These are phyloP conservation scores for Trichoderma hamatum DNA, from an alignment of 2,329 filamentous ascomycete genomes.

Conservation along the genomic window DNA sequence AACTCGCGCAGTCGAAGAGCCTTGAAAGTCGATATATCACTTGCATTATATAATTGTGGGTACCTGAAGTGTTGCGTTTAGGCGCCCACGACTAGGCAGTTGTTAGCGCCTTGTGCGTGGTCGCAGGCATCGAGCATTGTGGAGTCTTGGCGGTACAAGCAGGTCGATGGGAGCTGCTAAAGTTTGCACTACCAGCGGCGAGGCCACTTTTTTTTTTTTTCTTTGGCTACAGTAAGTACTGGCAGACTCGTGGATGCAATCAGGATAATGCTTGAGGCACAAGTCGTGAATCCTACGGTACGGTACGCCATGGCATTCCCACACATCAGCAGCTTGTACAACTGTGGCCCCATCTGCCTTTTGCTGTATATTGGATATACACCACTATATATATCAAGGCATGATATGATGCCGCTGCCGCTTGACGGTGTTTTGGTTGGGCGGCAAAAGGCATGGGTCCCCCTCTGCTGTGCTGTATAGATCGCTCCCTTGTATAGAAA, in stretches of 20 bases:
- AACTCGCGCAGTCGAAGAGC: background rate
- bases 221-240: too few relatives aligned
- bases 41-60: conserved; percentile 3
- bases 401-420: background rate
- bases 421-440: background rate
- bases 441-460: background rate
- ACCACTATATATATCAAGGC: background rate
- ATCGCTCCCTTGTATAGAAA: background rate
- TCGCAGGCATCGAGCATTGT: conserved; percentile 3
- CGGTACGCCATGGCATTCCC: too few relatives aligned
- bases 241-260: background rate
- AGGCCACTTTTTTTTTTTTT: background rate
- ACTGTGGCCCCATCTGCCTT: background rate
- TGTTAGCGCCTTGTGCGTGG: background rate
- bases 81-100: conserved; percentile 14
- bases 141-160: background rate
- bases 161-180: background rate
- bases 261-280: background rate
- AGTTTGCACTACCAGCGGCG: conserved; percentile 6
- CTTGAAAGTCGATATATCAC: conserved; percentile 18
- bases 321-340: background rate
- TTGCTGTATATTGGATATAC: background rate
- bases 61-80: background rate
- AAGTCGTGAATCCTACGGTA: background rate
- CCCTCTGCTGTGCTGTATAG: background rate